Evolutionary conservation across 2,329 filamentous ascomycete genomes (phyloP).

Genomic region (Sporothrix dimorphospora): DNA sequence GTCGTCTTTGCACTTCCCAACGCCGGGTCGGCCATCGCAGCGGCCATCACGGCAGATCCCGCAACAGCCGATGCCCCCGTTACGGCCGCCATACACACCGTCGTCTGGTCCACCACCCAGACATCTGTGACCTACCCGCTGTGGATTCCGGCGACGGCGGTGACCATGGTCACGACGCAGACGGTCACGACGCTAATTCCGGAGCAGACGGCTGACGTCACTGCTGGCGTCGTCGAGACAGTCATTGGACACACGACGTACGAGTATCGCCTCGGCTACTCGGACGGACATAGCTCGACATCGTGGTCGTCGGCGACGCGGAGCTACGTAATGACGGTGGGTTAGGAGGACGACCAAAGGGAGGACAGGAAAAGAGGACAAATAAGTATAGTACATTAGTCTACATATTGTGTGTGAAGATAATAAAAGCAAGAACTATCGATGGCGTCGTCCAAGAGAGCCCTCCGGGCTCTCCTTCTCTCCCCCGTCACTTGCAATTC

Average conservation of each 20-base stretch:
- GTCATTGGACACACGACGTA: constrained; percentile 25
- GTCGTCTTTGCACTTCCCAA: background rate
- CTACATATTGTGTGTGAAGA: background rate
- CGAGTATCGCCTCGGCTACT: constrained; percentile 27
- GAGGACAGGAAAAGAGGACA: background rate
- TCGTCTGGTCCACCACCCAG: constrained; percentile 25
- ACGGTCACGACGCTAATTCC: constrained; percentile 21
- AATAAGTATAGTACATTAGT: background rate
- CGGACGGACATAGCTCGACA: constrained; percentile 30
- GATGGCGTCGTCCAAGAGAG: too few species aligned
- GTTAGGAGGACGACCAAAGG: background rate
- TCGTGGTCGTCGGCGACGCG: constrained; percentile 27
- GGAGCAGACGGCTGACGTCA: too few species aligned
- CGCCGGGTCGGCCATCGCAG: background rate
- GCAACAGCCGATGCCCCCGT: background rate
- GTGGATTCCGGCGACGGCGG: constrained; percentile 24
- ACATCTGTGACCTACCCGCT: constrained; percentile 22
- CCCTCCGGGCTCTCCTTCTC: background rate
- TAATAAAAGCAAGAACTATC: too few species aligned
- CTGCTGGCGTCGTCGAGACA: constrained; percentile 19
- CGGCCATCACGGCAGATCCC: background rate
- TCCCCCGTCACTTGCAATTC: constrained; percentile 35
- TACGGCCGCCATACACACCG: background rate
- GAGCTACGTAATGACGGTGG: constrained; percentile 19
- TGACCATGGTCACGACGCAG: constrained; percentile 25